A percentile compares a stretch with the other conserved stretches of the same genome.
Evolutionary conservation across 2,329 filamentous ascomycete species (phyloP).

Genomic region (Monosporascus sp.): DNA sequence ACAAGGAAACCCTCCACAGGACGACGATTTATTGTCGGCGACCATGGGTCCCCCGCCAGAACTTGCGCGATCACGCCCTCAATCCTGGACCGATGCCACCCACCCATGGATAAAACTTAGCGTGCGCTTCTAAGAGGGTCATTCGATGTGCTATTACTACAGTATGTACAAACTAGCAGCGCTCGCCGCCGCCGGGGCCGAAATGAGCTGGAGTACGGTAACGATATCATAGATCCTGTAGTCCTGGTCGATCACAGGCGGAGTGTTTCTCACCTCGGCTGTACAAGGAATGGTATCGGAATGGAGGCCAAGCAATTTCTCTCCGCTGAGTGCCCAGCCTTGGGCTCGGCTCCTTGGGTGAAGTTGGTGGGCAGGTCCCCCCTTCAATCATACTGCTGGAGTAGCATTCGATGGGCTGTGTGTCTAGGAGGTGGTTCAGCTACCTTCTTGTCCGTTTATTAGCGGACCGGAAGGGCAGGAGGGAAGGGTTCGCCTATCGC

Average conservation of each 20-base stretch:
- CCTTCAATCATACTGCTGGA: neutral
- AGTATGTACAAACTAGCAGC: neutral
- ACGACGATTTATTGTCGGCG: neutral
- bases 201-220: neutral
- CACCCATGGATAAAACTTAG: constrained; percentile 12
- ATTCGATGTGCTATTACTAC: constrained; percentile 7
- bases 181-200: neutral
- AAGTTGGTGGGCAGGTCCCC: too few relatives aligned
- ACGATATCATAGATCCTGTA: too few relatives aligned
- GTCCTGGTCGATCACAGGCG: too few relatives aligned
- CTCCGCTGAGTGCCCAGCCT: too few relatives aligned
- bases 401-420: neutral
- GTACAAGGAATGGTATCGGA: neutral
- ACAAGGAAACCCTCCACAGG: neutral
- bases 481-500: neutral
- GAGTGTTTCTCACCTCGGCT: neutral
- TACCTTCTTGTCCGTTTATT: neutral
- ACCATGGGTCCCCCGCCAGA: constrained; percentile 2
- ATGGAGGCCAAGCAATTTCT: too few relatives aligned
- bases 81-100: constrained; percentile 11
- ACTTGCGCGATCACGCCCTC: constrained; percentile 17
- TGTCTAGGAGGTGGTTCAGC: neutral
- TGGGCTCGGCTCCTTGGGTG: too few relatives aligned
- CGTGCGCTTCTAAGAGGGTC: constrained; percentile 13
- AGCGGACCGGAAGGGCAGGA: neutral